phyloP scores from a whole-genome alignment of 2,329 filamentous ascomycete species.

The Lasiodiplodia sp. region DNA sequence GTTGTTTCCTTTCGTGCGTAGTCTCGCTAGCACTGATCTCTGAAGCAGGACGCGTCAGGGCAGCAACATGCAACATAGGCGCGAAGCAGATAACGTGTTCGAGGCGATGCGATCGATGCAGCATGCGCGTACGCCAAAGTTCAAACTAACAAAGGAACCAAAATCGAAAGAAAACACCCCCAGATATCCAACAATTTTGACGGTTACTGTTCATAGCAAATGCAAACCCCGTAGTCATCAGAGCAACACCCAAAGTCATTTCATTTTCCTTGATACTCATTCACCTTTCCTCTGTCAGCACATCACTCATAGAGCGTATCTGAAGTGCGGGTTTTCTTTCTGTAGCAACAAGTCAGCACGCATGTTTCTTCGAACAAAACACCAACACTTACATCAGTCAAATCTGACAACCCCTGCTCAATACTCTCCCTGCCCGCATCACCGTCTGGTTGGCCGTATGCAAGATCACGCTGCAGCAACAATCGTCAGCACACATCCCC shows the following conservation, averaged over 20 bases:
- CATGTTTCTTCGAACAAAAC: not conserved
- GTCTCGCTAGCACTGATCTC: no score
- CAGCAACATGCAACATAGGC: no score
- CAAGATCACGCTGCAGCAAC: not conserved
- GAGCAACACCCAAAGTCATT: not conserved
- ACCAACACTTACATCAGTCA: conserved; percentile 3
- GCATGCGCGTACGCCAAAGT: no score
- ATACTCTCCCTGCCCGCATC: not conserved
- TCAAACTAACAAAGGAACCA: no score
- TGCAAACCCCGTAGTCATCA: not conserved
- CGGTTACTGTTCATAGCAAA: no score
- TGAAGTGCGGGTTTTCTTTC: conserved; percentile 8
- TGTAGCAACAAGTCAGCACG: not conserved
- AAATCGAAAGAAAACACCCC: no score
- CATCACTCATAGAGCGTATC: not conserved
- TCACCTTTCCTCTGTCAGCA: not conserved
- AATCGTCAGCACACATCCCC: not conserved
- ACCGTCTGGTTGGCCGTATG: not conserved
- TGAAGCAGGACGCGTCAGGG: no score
- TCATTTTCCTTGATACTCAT: no score
- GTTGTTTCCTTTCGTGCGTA: no score
- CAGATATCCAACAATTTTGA: no score
- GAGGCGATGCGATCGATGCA: no score
- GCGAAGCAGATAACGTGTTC: no score
- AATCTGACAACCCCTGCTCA: conserved; percentile 18